Evolutionary conservation across 306 rosid genomes (phyloP), one percentile per base, ranked within the genome.

Genomic region (Dryas alaskensis): DNA sequence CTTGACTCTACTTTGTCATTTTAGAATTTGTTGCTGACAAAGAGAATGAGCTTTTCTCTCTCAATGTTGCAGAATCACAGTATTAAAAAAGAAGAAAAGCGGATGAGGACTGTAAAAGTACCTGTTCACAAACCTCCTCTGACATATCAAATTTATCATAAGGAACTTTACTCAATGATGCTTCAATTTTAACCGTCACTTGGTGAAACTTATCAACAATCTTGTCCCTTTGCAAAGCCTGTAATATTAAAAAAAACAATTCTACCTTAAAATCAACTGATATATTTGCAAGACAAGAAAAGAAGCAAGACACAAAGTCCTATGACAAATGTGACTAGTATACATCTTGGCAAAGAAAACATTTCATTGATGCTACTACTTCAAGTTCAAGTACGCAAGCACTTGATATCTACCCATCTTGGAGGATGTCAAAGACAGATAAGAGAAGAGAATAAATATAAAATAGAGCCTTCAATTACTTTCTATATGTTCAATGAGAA

Each of bases 71-170:
- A 60, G 31, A 62, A n/a, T 8, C 40, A 22, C 42, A n/a, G 6
- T 22, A 69, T 40, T 40, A 40, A 31, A 69, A 69, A 31, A 72
- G 37, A 58, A 22, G 39, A 60, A 31, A 31, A 59, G 61, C 66
- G 72, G 53, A 31, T 31, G 37, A 31, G 37, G 37, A 31, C 37
- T 31, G 75, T 68, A 69, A 42, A 57, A 57, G 22, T 84, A 92
- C 99, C 99, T 95, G 99, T 80, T 95, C 98, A n/a, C 73, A 87
- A 87, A 92, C 98, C 87, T 95, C 99, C 74, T 90, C 96, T 5
- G 93, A 88, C 81, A 88, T 81, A 59, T 86, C 84, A 54, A 92
- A 86, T 53, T 79, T 73, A 65, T 86, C 60, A 19, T 88, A 90
- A n/a, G 87, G 90, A 79, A 92, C 86, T 80, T 75, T 80, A 79